Evolutionary conservation across 2,329 filamentous ascomycete genomes (phyloP), one percentile per base, ranked within the genome.

Genomic region (Colletotrichum sp.): DNA sequence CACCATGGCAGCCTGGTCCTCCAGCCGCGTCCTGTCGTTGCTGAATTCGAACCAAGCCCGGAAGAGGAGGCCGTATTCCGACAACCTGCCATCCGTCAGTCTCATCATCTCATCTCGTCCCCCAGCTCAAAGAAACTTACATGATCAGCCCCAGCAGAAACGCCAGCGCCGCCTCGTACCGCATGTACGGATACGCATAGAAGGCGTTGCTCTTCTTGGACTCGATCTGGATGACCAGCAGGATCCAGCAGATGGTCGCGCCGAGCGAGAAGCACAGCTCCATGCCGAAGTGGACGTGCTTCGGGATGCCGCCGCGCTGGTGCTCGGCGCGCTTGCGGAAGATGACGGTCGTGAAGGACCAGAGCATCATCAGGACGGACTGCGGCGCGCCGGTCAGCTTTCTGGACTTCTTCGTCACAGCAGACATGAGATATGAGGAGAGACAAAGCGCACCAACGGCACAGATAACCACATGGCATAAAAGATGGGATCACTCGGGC

Each of bases 211-310:
- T 59, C 64, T 77, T 75, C 30, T 75, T 71, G 7, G 69, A 71
- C 48, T 59, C 68, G 34, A 78, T 78, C 61, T 78, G 72, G 15
- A 77, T 48, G 30, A 78, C 77, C 28, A 78, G 69, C 61, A 78
- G 70, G 52, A 65, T 57, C 72, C 76, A 78, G 66, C 77, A 78
- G 30, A 78, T 59, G 55, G 76, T 68, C 16, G 77, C 67, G 66
- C 75, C 77, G 18, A 78, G 66, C 15, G 72, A 60, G 66, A 78
- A 76, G 65, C 74, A 75, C 69, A 78, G 63, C 64, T 78, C 77
- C 65, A 78, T 71, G 75, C 77, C 77, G 43, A 78, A 78, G 15
- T 78, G 75, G 18, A 78, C 60, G 12, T 77, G 75, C 21, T 77
- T 76, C 28, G 75, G 72, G 26, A 78, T 69, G 34, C 72, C 76